Percentiles rank a stretch among this genome's conserved stretches.
Evolutionary conservation across 73 alveolate species (phyloP).

Genomic region (Paramecium primaurelia): DNA sequence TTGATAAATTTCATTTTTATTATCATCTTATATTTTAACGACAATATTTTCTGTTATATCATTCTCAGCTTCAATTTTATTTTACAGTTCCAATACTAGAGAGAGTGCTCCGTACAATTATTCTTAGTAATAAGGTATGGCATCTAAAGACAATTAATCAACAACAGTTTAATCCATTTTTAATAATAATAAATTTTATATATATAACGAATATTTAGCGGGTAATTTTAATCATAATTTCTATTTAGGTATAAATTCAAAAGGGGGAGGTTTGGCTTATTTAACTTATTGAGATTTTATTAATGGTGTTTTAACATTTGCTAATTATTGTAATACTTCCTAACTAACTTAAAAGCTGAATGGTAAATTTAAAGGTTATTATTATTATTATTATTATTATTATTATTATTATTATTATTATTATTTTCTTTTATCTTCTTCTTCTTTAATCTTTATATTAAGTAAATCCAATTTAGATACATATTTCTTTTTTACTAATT

Average conservation of each 20-base stretch:
- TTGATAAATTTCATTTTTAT: neutral
- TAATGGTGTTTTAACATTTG: neutral
- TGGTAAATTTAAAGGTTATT: neutral
- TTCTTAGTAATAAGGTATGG: neutral
- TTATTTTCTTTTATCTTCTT: neutral
- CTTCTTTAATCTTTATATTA: neutral
- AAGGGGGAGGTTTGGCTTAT: neutral
- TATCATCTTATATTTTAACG: conserved; percentile 1
- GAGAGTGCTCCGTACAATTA: conserved; percentile 11
- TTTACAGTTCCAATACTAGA: neutral
- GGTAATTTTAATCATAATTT: neutral
- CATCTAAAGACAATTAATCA: conserved; percentile 6
- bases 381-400: too few relatives aligned
- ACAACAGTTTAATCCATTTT: conserved; percentile 23
- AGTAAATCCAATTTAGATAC: neutral
- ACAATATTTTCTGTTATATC: neutral
- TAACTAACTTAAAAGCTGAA: neutral
- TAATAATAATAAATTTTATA: neutral
- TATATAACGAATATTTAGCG: conserved; percentile 25
- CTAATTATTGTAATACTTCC: neutral
- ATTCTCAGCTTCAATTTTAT: neutral
- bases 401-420: too few relatives aligned
- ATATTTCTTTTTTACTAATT: neutral
- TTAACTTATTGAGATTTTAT: neutral
- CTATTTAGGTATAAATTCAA: conserved; percentile 29